Percentiles rank a stretch among this genome's conserved stretches.
These are phyloP conservation scores for Bathelium albidoporum DNA, from an alignment of 495 filamentous ascomycete genomes.

Conservation along the genomic window DNA sequence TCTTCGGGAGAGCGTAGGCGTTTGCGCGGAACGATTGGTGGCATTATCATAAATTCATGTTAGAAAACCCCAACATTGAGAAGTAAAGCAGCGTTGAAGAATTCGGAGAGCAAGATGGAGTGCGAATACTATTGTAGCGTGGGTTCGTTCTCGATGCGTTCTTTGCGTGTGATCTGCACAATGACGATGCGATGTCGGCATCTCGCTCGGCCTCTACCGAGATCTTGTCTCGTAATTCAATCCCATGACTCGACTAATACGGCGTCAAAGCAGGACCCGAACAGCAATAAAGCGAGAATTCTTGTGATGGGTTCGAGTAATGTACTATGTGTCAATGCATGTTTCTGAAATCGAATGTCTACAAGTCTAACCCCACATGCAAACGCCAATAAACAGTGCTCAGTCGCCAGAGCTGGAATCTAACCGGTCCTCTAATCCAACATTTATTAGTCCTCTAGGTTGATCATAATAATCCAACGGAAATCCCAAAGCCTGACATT, in stretches of 20 bases:
- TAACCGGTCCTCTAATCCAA: neutral
- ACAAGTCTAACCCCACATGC: neutral
- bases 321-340: too few relatives aligned
- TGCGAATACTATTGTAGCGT: neutral
- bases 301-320: too few relatives aligned
- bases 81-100: neutral
- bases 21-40: slow-evolving; percentile 26
- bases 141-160: neutral
- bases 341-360: neutral
- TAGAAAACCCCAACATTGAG: neutral
- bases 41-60: slow-evolving; percentile 15
- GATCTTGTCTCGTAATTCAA: too few relatives aligned
- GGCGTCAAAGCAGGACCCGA: too few relatives aligned
- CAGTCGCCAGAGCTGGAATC: too few relatives aligned
- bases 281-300: too few relatives aligned
- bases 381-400: neutral
- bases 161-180: neutral
- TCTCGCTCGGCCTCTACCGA: neutral
- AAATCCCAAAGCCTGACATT: neutral
- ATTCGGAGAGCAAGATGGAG: neutral
- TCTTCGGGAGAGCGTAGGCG: slow-evolving; percentile 20
- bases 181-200: neutral
- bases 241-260: too few relatives aligned
- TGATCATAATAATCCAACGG: slow-evolving; percentile 1
- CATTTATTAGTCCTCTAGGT: neutral